Percentiles rank a stretch among this genome's conserved stretches.
phyloP scores from a whole-genome alignment of 2,329 filamentous ascomycete species.

The Fusarium sacchari region DNA sequence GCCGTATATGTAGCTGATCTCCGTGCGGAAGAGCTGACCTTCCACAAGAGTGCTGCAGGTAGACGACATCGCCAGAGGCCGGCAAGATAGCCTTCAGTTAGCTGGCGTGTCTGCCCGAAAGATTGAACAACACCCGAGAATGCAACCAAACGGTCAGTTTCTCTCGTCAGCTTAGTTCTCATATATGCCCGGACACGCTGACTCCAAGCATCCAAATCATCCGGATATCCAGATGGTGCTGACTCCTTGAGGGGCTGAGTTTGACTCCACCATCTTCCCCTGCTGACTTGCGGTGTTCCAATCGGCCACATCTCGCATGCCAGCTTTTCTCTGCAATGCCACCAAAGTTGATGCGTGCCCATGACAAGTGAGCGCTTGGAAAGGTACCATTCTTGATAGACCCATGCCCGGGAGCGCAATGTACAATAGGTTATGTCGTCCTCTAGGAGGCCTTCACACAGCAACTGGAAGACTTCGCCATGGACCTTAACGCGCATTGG shows the following conservation, averaged over 20 bases:
- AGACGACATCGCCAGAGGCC: background rate
- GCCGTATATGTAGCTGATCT: background rate
- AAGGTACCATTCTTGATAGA: slow-evolving; percentile 1
- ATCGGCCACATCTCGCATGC: background rate
- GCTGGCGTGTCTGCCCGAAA: background rate
- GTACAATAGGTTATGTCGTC: background rate
- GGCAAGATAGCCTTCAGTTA: background rate
- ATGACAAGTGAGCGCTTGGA: background rate
- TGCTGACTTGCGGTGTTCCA: background rate
- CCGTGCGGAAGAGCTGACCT: no score
- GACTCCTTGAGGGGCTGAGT: background rate
- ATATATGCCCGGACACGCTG: background rate
- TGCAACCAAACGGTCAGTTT: background rate
- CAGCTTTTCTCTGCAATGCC: background rate
- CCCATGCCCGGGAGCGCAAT: background rate
- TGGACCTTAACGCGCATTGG: no score
- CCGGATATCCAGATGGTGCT: no score
- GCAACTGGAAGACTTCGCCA: accelerated
- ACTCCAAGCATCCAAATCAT: background rate
- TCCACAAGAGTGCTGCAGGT: background rate
- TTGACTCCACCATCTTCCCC: background rate
- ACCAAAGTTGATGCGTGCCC: background rate
- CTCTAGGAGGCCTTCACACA: background rate
- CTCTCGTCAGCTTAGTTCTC: background rate
- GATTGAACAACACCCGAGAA: background rate